A percentile compares a stretch with the other conserved stretches of the same genome.
Conservation (phyloP, 2,329 filamentous ascomycete genomes). For the Pyrenochaeta sp. region DNA sequence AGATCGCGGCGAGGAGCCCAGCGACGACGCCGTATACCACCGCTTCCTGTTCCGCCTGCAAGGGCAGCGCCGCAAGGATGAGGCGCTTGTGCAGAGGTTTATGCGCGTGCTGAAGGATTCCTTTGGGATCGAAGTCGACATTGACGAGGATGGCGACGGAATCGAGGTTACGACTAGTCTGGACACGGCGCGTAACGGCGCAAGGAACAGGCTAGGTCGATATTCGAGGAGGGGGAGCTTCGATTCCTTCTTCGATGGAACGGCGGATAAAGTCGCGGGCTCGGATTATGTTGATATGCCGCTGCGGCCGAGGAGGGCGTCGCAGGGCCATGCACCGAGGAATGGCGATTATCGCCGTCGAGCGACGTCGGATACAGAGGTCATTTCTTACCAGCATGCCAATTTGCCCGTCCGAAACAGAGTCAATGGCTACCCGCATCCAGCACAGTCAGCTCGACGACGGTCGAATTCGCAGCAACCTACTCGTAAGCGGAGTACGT, state of each 20-base stretch:
- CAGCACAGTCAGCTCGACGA: too few relatives aligned
- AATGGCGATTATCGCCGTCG: conserved; percentile 20
- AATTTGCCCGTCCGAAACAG: conserved; percentile 36
- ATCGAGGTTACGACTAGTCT: conserved; percentile 43
- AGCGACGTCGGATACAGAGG: conserved; percentile 36
- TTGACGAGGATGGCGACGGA: conserved; percentile 56
- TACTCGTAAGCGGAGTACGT: conserved; percentile 35
- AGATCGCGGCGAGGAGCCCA: conserved; percentile 72
- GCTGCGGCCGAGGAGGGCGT: conserved; percentile 26
- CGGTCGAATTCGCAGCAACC: conserved; percentile 24
- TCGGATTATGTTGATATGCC: conserved; percentile 34
- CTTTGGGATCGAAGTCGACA: conserved; percentile 69
- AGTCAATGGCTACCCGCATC: conserved; percentile 27
- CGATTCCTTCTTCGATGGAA: conserved; percentile 66
- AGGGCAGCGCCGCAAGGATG: conserved; percentile 29
- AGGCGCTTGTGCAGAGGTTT: conserved; percentile 72
- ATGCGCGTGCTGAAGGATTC: conserved; percentile 67
- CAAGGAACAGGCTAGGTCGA: conserved; percentile 28
- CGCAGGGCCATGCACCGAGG: conserved; percentile 15
- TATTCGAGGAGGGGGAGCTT: conserved; percentile 61
- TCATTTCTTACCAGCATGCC: conserved; percentile 26
- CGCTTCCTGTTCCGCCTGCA: conserved; percentile 78
- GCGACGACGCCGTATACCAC: conserved; percentile 77
- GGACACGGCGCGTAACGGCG: conserved; percentile 31
- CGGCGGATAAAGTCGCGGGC: conserved; percentile 60